phyloP scores from a whole-genome alignment of 331 rosid species.

The Rosa hybrid region DNA sequence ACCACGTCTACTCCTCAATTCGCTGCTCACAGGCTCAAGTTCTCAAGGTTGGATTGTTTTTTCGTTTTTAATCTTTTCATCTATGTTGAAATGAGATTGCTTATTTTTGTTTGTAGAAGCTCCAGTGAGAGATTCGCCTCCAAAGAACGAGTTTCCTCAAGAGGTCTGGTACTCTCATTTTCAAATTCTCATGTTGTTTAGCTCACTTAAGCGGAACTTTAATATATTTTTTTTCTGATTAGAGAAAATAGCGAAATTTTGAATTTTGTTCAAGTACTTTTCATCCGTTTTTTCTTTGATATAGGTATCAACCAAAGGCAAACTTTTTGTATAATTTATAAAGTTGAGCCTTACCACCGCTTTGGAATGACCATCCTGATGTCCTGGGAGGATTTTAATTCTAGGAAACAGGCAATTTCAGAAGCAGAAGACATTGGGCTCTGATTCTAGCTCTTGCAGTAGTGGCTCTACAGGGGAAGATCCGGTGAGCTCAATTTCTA shows the following conservation, averaged over 20 bases:
- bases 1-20: too few species aligned
- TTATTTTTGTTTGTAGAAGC: constrained; percentile 10
- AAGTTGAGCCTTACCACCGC: constrained; percentile 4
- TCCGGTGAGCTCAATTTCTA: constrained; percentile 49
- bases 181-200: constrained; percentile 8
- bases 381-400: constrained; percentile 33
- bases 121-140: constrained; percentile 27
- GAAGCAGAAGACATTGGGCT: constrained; percentile 44
- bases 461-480: constrained; percentile 55
- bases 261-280: not conserved
- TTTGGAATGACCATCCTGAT: constrained; percentile 33
- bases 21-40: too few species aligned
- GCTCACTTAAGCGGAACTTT: not conserved
- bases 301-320: not conserved
- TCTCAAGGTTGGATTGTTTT: too few species aligned
- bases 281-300: not conserved
- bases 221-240: not conserved
- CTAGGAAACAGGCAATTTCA: constrained; percentile 55
- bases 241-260: too few species aligned
- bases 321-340: not conserved
- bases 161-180: constrained; percentile 41
- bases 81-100: too few species aligned
- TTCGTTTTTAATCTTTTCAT: too few species aligned
- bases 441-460: constrained; percentile 60
- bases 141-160: constrained; percentile 32